A percentile compares a stretch with the other conserved stretches of the same genome.
These are phyloP conservation scores for Hypericum perforatum DNA, from an alignment of 345 rosid species.

Conservation along the genomic window DNA sequence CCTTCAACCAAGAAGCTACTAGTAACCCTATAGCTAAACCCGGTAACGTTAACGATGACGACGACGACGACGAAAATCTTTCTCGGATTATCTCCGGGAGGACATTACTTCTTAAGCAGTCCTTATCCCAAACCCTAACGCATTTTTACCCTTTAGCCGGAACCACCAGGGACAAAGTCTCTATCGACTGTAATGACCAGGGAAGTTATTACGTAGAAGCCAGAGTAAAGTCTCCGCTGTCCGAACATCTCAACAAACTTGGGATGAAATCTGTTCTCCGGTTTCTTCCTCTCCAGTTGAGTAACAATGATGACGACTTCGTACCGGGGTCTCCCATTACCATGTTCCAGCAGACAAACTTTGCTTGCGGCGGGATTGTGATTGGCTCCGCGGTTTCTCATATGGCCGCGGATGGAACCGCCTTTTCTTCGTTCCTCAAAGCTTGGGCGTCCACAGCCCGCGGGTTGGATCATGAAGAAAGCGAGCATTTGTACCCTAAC, in stretches of 20 bases:
- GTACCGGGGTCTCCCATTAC: neutral
- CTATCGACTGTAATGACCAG: slow-evolving; percentile 7
- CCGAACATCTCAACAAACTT: neutral
- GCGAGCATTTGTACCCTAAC: no score
- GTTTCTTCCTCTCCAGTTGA: neutral
- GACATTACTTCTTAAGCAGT: slow-evolving; percentile 1
- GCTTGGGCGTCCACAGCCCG: neutral
- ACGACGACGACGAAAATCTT: no score
- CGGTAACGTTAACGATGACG: no score
- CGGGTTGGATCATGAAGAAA: neutral
- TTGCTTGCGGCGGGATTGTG: neutral
- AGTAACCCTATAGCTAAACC: no score
- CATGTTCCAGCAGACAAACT: neutral
- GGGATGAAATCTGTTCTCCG: neutral
- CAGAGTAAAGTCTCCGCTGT: neutral
- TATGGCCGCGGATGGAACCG: neutral
- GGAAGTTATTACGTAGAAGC: slow-evolving; percentile 6
- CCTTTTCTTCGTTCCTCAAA: neutral
- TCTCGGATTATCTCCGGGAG: neutral
- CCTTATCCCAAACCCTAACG: slow-evolving; percentile 11
- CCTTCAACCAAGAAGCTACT: neutral
- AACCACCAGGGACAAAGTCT: slow-evolving; percentile 2
- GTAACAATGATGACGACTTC: neutral
- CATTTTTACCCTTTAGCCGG: slow-evolving; percentile 8
- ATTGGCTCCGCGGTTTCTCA: neutral